Percentiles rank a stretch among this genome's conserved stretches.
Conservation (phyloP, 83 land plant species). For the Picea mariana region DNA sequence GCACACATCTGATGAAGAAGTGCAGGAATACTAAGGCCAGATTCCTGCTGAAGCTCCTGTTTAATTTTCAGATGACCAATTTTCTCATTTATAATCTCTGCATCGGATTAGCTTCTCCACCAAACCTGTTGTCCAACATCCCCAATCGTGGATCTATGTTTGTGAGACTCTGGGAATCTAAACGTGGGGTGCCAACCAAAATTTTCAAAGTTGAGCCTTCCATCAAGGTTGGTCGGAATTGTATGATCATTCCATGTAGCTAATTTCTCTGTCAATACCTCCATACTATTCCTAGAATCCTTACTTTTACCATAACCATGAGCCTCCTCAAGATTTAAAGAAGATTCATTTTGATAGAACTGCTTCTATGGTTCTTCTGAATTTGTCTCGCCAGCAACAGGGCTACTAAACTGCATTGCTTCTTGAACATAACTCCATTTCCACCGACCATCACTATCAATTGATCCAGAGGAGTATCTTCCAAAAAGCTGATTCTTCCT, state of each 20-base stretch:
- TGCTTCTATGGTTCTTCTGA: slow-evolving; percentile 46
- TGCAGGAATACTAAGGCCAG: slow-evolving; percentile 63
- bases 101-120: no score
- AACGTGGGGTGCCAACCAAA: slow-evolving; percentile 14
- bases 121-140: not conserved
- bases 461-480: slow-evolving; percentile 20
- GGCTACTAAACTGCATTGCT: slow-evolving; percentile 22
- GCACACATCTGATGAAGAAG: slow-evolving; percentile 60
- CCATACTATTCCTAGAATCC: slow-evolving; percentile 24
- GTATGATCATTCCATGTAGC: slow-evolving; percentile 27
- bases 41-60: slow-evolving; percentile 23
- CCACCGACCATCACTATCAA: slow-evolving; percentile 66
- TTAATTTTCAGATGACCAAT: no score
- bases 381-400: slow-evolving; percentile 17
- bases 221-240: slow-evolving; percentile 35
- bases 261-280: slow-evolving; percentile 18
- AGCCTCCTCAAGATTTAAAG: slow-evolving; percentile 29
- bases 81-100: no score
- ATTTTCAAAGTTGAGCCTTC: slow-evolving; percentile 20
- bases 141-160: slow-evolving; percentile 15
- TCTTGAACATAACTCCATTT: slow-evolving; percentile 75
- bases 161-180: not conserved
- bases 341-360: slow-evolving; percentile 36
- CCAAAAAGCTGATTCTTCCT: no score
- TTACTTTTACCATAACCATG: no score